phyloP scores from a whole-genome alignment of 495 filamentous ascomycete species.

The Penicillium steckii region DNA sequence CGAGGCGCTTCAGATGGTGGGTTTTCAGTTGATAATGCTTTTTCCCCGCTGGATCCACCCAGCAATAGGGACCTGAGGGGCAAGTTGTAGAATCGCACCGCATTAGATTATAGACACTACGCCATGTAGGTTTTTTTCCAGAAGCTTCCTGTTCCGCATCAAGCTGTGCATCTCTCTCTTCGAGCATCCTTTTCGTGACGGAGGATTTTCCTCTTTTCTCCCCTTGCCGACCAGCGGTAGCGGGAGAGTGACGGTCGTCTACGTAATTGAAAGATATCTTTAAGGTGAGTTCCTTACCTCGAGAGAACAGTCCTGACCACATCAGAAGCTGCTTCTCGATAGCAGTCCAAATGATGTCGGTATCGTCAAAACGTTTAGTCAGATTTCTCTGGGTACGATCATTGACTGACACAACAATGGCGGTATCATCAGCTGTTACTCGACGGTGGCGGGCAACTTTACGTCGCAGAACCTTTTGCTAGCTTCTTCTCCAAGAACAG shows the following conservation, averaged over 20 bases:
- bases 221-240: conserved; percentile 1
- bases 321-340: conserved; percentile 19
- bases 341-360: conserved; percentile 10
- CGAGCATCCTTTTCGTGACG: conserved; percentile 17
- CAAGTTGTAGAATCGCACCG: conserved; percentile 1
- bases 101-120: not conserved
- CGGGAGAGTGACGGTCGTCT: conserved; percentile 5
- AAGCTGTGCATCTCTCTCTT: conserved; percentile 22
- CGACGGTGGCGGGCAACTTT: not conserved
- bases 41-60: conserved; percentile 9
- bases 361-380: conserved; percentile 11
- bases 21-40: conserved; percentile 16
- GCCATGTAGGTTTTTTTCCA: conserved; percentile 12
- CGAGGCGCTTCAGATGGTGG: conserved; percentile 16
- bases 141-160: conserved; percentile 22
- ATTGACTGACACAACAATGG: conserved; percentile 3
- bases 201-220: conserved; percentile 25
- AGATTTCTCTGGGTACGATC: conserved; percentile 10
- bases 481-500: conserved; percentile 7
- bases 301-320: conserved; percentile 9
- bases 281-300: conserved; percentile 15
- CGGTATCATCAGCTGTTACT: conserved; percentile 11
- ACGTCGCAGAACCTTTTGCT: conserved; percentile 3
- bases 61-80: conserved; percentile 1
- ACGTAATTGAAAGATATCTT: conserved; percentile 17